A percentile compares a stretch with the other conserved stretches of the same genome.
Evolutionary conservation across 2,329 filamentous ascomycete genomes (phyloP).

Genomic region (Alternaria longipes): DNA sequence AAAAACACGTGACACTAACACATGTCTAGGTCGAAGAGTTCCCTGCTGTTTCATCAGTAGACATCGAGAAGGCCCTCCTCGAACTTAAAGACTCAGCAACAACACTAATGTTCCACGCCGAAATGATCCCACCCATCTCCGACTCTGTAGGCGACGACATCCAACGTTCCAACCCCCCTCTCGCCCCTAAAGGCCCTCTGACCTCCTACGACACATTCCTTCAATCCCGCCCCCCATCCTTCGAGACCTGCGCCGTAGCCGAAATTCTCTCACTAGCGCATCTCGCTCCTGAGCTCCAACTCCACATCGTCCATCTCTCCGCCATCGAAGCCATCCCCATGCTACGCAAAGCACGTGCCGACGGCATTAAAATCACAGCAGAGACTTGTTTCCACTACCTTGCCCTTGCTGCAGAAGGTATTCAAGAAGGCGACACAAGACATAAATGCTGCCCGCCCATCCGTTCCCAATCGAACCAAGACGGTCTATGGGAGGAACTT

Average conservation of each 20-base stretch:
- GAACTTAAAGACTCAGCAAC: constrained; percentile 83
- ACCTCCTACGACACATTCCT: constrained; percentile 90
- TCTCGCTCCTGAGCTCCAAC: constrained; percentile 79
- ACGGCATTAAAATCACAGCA: constrained; percentile 85
- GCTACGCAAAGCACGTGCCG: constrained; percentile 74
- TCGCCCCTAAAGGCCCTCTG: constrained; percentile 75
- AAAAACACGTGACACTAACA: constrained; percentile 29
- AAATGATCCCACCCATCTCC: constrained; percentile 92
- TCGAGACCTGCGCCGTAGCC: constrained; percentile 90
- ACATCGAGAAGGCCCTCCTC: constrained; percentile 81
- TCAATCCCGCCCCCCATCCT: constrained; percentile 84
- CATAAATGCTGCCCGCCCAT: constrained; percentile 98
- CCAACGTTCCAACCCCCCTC: constrained; percentile 72
- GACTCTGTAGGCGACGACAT: constrained; percentile 81
- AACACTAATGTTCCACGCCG: constrained; percentile 98
- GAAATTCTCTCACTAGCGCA: constrained; percentile 85
- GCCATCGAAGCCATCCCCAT: constrained; percentile 88
- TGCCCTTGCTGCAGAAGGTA: constrained; percentile 80
- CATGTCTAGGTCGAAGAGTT: constrained; percentile 84
- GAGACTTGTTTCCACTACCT: constrained; percentile 98
- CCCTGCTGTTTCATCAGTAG: constrained; percentile 81
- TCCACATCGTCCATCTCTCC: constrained; percentile 94
- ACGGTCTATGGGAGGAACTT: constrained; percentile 87
- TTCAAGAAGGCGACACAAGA: constrained; percentile 84
- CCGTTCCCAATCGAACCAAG: constrained; percentile 80